Base-by-base conservation (phyloP, 352 stramenopile genomes). In the Pythium scleroteichum region DNA sequence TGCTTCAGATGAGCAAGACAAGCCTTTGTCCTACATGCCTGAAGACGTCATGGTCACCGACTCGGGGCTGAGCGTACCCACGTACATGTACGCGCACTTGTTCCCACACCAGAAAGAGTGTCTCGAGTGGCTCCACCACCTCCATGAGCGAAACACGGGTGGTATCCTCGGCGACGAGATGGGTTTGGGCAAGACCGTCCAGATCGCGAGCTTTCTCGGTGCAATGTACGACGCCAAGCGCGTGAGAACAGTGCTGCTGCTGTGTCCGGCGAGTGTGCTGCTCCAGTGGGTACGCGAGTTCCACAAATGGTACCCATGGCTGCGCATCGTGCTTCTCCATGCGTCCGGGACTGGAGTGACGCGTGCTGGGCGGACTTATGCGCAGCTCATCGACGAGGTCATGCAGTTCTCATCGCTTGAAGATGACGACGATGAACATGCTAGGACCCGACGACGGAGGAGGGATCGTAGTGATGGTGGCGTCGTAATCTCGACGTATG, bases 151-250 rank as follows among this genome's bases (percentile, higher is more conserved):
- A 78, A 95, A 97, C 60, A 95, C 92, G 17, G 97, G 97, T n/a
- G 97, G 97, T 6, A 98, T 99, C 57, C 61, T 99, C 9, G 94
- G 89, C 12, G 95, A 98, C 67, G 93, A 98, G 46, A 98, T 99
- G 95, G 92, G 92, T 13, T 75, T 98, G 13, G 96, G 97, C n/a
- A 99, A 99, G 79, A 99, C 97, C 3, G 86, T 99, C 10, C 95
- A 99, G 59, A 80, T 97, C 27, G 78, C 82, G 16, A 73, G 86
- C n/a, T 95, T 94, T 64, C 59, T 96, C 9, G 87, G 85, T 7
- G 85, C 80, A 17, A 73, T 96, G 55, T 75, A 93, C 59, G 66
- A 69, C 22, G 74, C 69, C 4, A 71, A 53, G 40, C 72, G 85
- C 12, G 58, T 96, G 26, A 72, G 77, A 16, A 83, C 81, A 0